Base-by-base conservation (phyloP, 306 rosid species). In the Lathyrus sativus region DNA sequence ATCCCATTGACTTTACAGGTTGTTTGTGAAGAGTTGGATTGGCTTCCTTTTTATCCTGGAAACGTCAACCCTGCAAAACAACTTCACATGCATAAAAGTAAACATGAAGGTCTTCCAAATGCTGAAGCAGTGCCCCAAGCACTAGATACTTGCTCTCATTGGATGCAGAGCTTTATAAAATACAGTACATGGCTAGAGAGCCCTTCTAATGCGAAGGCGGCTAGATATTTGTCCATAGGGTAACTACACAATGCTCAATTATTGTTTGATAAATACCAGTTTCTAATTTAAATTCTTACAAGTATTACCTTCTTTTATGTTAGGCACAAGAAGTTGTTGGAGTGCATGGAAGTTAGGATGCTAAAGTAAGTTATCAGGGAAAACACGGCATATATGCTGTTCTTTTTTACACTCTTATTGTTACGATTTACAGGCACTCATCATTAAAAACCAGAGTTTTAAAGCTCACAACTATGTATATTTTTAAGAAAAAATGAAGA, bases 1-100 rank as follows among this genome's bases (percentile, higher is more conserved):
- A 44, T 37, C 48, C 72, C 15, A 63, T 76, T 14, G 41, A 70
- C 69, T 83, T 74, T 77, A n/a, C 68, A 90, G 97, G 97, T 93
- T 65, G 97, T 93, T 68, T 90, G 99, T 74, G 99, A 93, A 84
- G 99, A 93, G 88, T 82, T 93, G 81, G 97, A 93, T 26, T 93
- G 99, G 99, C 90, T 93, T 72, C 89, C 91, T 62, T 90, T 90
- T 84, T 93, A 88, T 81, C 96, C 96, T 15, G 87, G 90, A 65
- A 79, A 78, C 70, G 38, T 49, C 59, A 79, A 83, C 67, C 44
- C 68, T 51, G 70, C 85, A 65, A 88, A 81, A 72, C 89, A 80
- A 79, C 64, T 73, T 8, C 89, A 87, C 9, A 76, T 72, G 62
- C 99, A 88, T 79, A 81, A 37, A 78, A 87, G 78, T 74, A 75